A percentile compares a stretch with the other conserved stretches of the same genome.
Evolutionary conservation across 805 yeast genomes (phyloP).

Genomic region (Candida stauntonica): DNA sequence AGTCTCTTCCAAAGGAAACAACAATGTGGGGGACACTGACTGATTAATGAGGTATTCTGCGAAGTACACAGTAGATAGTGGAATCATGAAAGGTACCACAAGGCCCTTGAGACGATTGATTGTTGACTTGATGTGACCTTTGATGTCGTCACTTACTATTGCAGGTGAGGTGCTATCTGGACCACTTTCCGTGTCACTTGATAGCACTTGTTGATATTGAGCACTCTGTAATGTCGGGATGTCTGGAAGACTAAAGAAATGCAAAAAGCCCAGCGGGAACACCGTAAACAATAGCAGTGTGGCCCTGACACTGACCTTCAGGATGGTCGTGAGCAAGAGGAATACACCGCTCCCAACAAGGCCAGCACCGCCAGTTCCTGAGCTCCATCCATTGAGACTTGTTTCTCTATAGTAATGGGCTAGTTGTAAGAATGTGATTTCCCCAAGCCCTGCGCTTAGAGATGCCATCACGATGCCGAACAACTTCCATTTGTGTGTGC

Average conservation of each 20-base stretch:
- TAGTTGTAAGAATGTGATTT: constrained; percentile 78
- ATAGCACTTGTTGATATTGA: not conserved
- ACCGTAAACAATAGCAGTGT: constrained; percentile 56
- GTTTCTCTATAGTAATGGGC: constrained; percentile 65
- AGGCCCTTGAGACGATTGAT: constrained; percentile 36
- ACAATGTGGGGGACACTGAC: constrained; percentile 82
- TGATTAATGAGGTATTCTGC: constrained; percentile 89
- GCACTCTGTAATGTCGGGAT: constrained; percentile 5
- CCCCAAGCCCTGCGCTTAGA: constrained; percentile 84
- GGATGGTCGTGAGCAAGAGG: constrained; percentile 65
- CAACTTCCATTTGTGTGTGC: constrained; percentile 38
- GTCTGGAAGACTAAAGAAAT: constrained; percentile 29
- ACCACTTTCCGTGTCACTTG: not conserved
- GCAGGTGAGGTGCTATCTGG: too few relatives aligned
- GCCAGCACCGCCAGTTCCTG: constrained; percentile 98
- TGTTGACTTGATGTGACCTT: constrained; percentile 4
- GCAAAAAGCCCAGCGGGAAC: constrained; percentile 49
- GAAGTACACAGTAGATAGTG: constrained; percentile 76
- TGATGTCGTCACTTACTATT: too few relatives aligned
- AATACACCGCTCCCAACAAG: constrained; percentile 73
- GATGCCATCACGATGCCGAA: constrained; percentile 79
- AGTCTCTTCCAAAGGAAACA: constrained; percentile 66
- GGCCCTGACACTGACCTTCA: constrained; percentile 48
- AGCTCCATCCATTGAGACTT: constrained; percentile 83
- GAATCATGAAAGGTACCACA: constrained; percentile 70